Conservation (phyloP, 2,329 filamentous ascomycete genomes). For the Xylaria sp. region DNA sequence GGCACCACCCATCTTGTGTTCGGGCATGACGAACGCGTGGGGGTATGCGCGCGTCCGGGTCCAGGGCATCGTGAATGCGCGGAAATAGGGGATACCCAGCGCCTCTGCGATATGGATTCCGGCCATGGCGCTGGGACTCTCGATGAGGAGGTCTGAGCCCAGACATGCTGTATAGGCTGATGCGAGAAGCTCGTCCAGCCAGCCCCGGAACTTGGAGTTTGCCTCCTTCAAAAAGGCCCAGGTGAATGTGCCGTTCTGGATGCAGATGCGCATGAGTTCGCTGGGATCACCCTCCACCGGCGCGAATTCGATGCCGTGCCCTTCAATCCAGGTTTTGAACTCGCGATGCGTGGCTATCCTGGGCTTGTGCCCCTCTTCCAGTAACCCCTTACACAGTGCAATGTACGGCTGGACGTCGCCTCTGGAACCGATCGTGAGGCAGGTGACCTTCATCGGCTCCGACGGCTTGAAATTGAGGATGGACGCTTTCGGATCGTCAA, state of each 20-base stretch:
- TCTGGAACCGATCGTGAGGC: slow-evolving; percentile 91
- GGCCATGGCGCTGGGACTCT: slow-evolving; percentile 95
- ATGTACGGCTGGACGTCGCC: slow-evolving; percentile 99
- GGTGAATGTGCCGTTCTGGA: slow-evolving; percentile 97
- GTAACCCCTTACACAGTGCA: slow-evolving; percentile 85
- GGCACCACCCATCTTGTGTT: slow-evolving; percentile 89
- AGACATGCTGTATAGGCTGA: slow-evolving; percentile 85
- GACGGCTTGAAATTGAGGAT: slow-evolving; percentile 89
- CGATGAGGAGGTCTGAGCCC: slow-evolving; percentile 86
- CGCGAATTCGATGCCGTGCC: slow-evolving; percentile 92
- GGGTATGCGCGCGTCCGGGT: slow-evolving; percentile 93
- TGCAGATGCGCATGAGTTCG: slow-evolving; percentile 93
- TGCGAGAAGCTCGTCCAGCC: slow-evolving; percentile 85
- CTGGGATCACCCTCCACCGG: slow-evolving; percentile 88
- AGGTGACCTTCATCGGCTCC: slow-evolving; percentile 80
- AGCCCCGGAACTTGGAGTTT: slow-evolving; percentile 85
- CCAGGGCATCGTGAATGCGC: slow-evolving; percentile 99
- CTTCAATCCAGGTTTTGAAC: slow-evolving; percentile 85
- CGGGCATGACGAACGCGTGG: slow-evolving; percentile 91
- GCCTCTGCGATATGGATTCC: slow-evolving; percentile 98
- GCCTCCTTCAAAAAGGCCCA: slow-evolving; percentile 88
- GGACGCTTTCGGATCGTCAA: slow-evolving; percentile 86
- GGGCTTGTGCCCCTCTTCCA: slow-evolving; percentile 83
- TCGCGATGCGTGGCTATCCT: slow-evolving; percentile 91
- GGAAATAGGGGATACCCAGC: slow-evolving; percentile 90